Base-by-base conservation (phyloP, 2,329 filamentous ascomycete species). In the Colletotrichum caudatum region DNA sequence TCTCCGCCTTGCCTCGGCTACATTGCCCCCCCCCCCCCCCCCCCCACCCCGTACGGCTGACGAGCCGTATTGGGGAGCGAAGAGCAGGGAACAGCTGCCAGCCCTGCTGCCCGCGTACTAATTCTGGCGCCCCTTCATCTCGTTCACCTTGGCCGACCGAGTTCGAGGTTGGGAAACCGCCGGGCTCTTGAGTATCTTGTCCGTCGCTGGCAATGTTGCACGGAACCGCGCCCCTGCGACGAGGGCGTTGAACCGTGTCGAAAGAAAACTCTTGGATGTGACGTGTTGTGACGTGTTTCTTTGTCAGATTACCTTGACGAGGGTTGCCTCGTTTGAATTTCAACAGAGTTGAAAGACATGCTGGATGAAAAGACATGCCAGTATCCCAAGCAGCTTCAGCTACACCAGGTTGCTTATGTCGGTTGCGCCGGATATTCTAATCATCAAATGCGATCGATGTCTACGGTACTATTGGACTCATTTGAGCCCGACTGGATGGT, bases 111-210 rank as follows among this genome's bases (percentile, higher is more conserved):
- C 33, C 16, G 35, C 16, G 23, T 35, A 39, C 64, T 63, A 67
- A 62, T 35, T 62, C 60, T 53, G 64, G 68, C 33, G 35, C 18
- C 39, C 44, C 26, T 39, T 71, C 64, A 71, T 67, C 68, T 67
- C 64, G 50, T 61, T 67, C 54, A 39, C 12, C 23, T 26, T 53
- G 9, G 20, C 20, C 50, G 35, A 35, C 50, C 35, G 37, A 62
- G 16, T 46, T 58, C 57, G 35, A 37, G 20, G 18, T 54, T 50
- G 23, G 7, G 7, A n/a, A 57, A 20, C 53, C 37, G 63, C 16
- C 61, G 37, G 37, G n/a, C 5, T 29, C 16, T 54, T 39, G 11
- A 29, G 35, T n/a, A 46, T 5, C 11, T 3, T 37, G 29, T 20
- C 6, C 20, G 16, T 44, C 53, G 18, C 18, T 33, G 29, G n/a